Percentiles rank a stretch among this genome's conserved stretches.
phyloP scores from a whole-genome alignment of 495 filamentous ascomycete species.

The Pyrenula aspistea region DNA sequence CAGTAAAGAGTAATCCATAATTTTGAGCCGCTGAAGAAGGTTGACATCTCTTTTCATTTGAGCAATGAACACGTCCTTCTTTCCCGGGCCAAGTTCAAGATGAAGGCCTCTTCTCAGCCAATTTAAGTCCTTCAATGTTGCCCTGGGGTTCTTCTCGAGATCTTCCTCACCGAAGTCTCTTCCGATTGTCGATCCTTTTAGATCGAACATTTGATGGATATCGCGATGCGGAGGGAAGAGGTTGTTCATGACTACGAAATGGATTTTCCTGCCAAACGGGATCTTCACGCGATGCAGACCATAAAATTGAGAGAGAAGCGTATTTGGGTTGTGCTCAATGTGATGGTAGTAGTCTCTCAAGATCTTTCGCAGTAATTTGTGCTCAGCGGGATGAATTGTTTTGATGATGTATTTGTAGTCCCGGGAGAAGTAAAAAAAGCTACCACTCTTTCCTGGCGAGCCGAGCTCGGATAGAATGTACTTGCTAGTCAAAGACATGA shows the following conservation, averaged over 20 bases:
- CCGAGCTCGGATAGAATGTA: slow-evolving; percentile 97
- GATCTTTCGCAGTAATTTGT: slow-evolving; percentile 87
- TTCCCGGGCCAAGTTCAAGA: slow-evolving; percentile 75
- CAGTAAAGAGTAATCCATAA: slow-evolving; percentile 98
- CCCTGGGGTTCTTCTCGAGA: slow-evolving; percentile 75
- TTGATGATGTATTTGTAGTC: slow-evolving; percentile 99
- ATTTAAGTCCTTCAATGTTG: slow-evolving; percentile 93
- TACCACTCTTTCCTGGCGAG: slow-evolving; percentile 94
- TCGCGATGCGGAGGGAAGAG: slow-evolving; percentile 95
- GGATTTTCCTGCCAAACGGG: slow-evolving; percentile 94
- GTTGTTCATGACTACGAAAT: slow-evolving; percentile 99
- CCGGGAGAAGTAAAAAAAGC: slow-evolving; percentile 98
- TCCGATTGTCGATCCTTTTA: slow-evolving; percentile 96
- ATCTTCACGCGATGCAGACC: slow-evolving; percentile 97
- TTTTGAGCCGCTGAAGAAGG: slow-evolving; percentile 73
- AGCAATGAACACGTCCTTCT: slow-evolving; percentile 74
- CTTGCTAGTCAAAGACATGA: slow-evolving; percentile 97
- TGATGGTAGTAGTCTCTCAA: slow-evolving; percentile 91
- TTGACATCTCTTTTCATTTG: slow-evolving; percentile 82
- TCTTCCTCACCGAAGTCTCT: slow-evolving; percentile 84
- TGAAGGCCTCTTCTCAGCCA: slow-evolving; percentile 82
- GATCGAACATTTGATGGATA: slow-evolving; percentile 91
- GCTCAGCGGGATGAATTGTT: slow-evolving; percentile 93
- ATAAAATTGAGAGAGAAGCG: slow-evolving; percentile 95
- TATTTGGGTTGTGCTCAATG: slow-evolving; percentile 87